Base-by-base conservation (phyloP, 164 flowering plant species). In the Chloranthus sessilifolius region DNA sequence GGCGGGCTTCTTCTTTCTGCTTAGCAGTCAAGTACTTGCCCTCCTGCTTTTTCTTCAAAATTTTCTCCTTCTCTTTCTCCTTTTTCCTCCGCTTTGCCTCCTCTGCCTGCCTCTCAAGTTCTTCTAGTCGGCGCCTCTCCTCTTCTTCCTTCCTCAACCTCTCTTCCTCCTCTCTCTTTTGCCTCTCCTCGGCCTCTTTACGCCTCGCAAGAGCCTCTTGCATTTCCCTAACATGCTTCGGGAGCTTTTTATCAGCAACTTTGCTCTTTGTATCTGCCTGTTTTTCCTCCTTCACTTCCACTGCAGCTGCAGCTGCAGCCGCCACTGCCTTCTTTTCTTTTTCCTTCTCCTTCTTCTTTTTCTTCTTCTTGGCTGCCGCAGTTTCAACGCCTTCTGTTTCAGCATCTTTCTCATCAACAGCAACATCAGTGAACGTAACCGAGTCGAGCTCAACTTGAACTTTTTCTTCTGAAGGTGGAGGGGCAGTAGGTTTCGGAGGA, bases 201-300 rank as follows among this genome's bases (percentile, higher is more conserved):
- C 75, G 67, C 64, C 83, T 77, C 20, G 95, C 92, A 43, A 94
- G 65, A 45, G 78, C 78, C 64, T 94, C 97, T 56, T 87, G 99
- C 96, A 89, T 94, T 77, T 94, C 97, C 64, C 95, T 82, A 5
- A 94, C 94, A 71, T 80, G 90, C 66, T 89, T 94, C 6, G 99
- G 86, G 22, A 85, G 16, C 65, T 89, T 94, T 69, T 88, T 92
- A 30, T 74, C 90, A 0, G 72, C 27, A 29, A 60, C 65, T 65
- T 86, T 82, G 60, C 72, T 50, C 66, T 73, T 81, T 4, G 58
- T 19, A 35, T 70, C 81, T 26, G 64, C 79, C 39, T 33, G 49
- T 43, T 60, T 70, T 52, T 72, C 82, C 41, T 67, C 70, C 55
- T 60, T 65, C 7, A 34, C 48, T 29, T 56, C 74, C 38, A 36